Base-by-base conservation (phyloP, 768 basidiomycete species). In the Royoungia palumana region DNA sequence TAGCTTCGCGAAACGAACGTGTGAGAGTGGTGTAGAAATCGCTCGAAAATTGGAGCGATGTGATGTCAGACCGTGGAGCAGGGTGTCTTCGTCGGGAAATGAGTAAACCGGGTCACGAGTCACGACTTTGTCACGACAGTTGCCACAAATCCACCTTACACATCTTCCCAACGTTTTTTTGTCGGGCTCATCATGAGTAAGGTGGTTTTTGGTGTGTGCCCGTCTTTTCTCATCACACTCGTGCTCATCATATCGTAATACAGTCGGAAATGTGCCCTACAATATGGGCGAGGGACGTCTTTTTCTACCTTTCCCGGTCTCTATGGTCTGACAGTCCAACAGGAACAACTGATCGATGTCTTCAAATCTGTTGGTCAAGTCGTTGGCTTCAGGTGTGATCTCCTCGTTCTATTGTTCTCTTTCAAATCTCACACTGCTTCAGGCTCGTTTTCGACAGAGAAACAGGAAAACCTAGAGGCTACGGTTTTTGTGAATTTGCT, bases 391-490 rank as follows among this genome's bases (percentile, higher is more conserved):
- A 82, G 89, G 89, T 89, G 47, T 1, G 41, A 40, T n/a, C n/a
- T n/a, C n/a, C 43, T 5, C n/a, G 44, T 25, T 25, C 8, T 12
- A 24, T 10, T n/a, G 13, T 36, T 41, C 30, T 53, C 13, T 24
- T 41, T 36, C 39, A 16, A 11, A 17, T 24, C 54, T 46, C 16
- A 57, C 27, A 39, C 45, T 10, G 6, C 28, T 47, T 25, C 57
- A 93, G 90, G 66, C 76, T 93, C 41, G 89, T 92, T 40, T 91
- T 88, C 69, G 90, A 93, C 73, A 76, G 90, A 63, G 90, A 91
- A 49, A 93, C 92, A n/a, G 92, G 91, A 46, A 94, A 94, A 66
- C 90, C 93, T 43, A 87, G 85, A 70, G 93, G 93, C 24, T 95
- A 94, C 67, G 93, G 92, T 19, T 92, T 92, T 63, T 92, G 90